Percentiles rank a stretch among this genome's conserved stretches.
phyloP scores from a whole-genome alignment of 768 basidiomycete genomes.

The Phaeolepiota aurea region DNA sequence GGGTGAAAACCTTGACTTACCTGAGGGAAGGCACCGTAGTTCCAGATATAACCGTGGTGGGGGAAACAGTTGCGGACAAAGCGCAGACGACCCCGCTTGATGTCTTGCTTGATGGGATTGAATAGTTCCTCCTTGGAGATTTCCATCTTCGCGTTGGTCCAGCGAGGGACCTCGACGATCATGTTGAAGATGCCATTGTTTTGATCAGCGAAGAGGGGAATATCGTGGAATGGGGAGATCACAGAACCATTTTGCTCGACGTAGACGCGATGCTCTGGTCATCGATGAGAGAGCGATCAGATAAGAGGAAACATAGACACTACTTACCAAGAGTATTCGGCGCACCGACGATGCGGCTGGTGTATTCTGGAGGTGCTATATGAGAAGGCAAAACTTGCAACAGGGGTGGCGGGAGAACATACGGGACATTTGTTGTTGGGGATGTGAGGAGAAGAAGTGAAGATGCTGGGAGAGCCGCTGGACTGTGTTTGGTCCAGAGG shows the following conservation, averaged over 20 bases:
- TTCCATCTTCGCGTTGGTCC: constrained; percentile 99
- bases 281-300: constrained; percentile 10
- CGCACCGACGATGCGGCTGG: constrained; percentile 74
- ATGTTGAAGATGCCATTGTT: constrained; percentile 96
- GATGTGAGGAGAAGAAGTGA: constrained; percentile 42
- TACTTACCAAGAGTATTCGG: constrained; percentile 86
- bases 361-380: constrained; percentile 41
- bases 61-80: constrained; percentile 99
- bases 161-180: constrained; percentile 96
- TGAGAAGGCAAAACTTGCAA: constrained; percentile 10
- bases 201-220: constrained; percentile 96
- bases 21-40: constrained; percentile 99
- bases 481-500: constrained; percentile 30
- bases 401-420: constrained; percentile 23
- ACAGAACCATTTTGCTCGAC: constrained; percentile 85
- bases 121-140: constrained; percentile 97
- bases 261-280: constrained; percentile 90
- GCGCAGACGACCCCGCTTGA: constrained; percentile 92
- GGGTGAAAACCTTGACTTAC: constrained; percentile 30
- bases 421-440: constrained; percentile 39
- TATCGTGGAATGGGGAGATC: constrained; percentile 88
- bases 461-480: constrained; percentile 58
- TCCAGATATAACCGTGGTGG: constrained; percentile 99
- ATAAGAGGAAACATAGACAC: constrained; percentile 7
- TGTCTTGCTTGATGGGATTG: constrained; percentile 99